Conservation (phyloP, 1,284 basidiomycete species). For the Mycosarcoma maydis region DNA sequence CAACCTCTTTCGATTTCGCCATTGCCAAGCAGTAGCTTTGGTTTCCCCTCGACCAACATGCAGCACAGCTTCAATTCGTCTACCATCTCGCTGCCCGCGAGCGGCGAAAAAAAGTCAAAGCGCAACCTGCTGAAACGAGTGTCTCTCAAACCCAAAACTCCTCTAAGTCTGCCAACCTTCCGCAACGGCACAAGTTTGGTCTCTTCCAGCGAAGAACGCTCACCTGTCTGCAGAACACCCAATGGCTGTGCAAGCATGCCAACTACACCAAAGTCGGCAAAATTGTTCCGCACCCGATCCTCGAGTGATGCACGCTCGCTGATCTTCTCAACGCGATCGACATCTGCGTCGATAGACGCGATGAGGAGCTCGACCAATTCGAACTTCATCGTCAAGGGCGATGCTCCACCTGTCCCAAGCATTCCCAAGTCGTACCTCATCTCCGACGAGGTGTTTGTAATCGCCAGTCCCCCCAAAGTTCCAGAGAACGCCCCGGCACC, state of each 20-base stretch:
- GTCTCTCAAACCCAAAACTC: conserved; percentile 9
- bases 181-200: background rate
- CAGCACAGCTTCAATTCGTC: conserved; percentile 14
- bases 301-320: background rate
- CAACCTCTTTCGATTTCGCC: background rate
- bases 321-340: background rate
- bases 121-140: conserved; percentile 18
- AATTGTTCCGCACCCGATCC: background rate
- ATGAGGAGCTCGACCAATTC: background rate
- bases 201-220: too few species aligned
- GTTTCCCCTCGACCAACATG: conserved; percentile 1
- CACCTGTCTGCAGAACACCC: too few species aligned
- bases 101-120: conserved; percentile 12
- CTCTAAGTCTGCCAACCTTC: background rate
- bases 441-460: conserved; percentile 28
- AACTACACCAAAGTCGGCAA: background rate
- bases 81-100: conserved; percentile 5
- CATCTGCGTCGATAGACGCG: background rate
- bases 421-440: conserved; percentile 16
- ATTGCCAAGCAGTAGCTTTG: background rate
- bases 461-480: background rate
- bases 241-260: conserved; percentile 5
- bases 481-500: too few species aligned
- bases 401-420: conserved; percentile 11
- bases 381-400: background rate